Base-by-base conservation (phyloP, 768 basidiomycete genomes). In the Pleurotus giganteus region DNA sequence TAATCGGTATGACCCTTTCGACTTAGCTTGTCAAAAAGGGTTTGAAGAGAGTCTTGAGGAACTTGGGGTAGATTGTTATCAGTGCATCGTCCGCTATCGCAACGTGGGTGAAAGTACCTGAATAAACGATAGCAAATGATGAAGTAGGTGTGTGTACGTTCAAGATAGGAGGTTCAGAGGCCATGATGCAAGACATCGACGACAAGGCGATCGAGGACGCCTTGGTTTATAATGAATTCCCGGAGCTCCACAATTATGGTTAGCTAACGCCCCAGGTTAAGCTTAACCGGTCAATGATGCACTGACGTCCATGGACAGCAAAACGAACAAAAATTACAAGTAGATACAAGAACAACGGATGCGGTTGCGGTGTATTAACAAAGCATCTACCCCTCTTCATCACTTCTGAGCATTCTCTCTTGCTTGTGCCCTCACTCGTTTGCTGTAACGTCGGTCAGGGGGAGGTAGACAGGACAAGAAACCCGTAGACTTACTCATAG, bases 401-500 rank as follows among this genome's bases (percentile, higher is more conserved):
- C 81, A 97, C 78, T 94, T 93, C 1, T 93, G 93, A 60, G 88
- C 74, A 70, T 95, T 91, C 57, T 97, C 94, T 61, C 89, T 80
- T 4, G 96, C 95, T 69, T 98, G 95, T 55, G 82, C 79, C 64
- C 83, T 84, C 58, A 98, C 83, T 67, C 85, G 82, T 65, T 86
- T 84, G 72, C 91, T 94, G 61, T 12, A 57, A n/a, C 42, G 58
- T 50, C 23, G 29, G 12, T 13, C 26, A 28, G 13, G 32, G 57
- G 28, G 23, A 50, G 31, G 8, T 12, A 53, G 45, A 46, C 4
- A 27, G 12, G 24, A 37, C 29, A 19, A 23, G 13, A 46, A 49
- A 41, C 21, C 21, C 8, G 29, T 12, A 9, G 15, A 78, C 86
- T 71, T 66, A 92, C 91, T 97, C 93, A 65, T 98, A 98, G 26